These are phyloP conservation scores for Xylariomycetidae sp. DNA, from an alignment of 2,329 filamentous ascomycete genomes.

Conservation along the genomic window DNA sequence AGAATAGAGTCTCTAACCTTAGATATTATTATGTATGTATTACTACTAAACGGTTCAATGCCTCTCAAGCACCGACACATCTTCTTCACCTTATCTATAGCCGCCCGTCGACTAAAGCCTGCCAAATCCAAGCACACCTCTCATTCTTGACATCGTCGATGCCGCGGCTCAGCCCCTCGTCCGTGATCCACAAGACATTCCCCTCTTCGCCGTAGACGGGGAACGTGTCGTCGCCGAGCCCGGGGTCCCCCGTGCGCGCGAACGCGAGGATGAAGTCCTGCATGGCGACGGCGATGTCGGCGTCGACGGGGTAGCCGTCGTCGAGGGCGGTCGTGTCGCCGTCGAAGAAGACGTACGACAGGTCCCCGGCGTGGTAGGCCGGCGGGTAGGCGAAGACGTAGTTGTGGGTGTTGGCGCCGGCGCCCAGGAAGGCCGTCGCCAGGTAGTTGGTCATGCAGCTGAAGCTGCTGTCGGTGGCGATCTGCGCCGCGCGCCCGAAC, in stretches of 20 bases:
- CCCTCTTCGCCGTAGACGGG: constrained; percentile 18
- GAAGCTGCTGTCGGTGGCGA: constrained; percentile 40
- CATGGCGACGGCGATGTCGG: constrained; percentile 25
- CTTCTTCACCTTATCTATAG: constrained; percentile 4
- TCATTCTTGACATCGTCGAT: constrained; percentile 24
- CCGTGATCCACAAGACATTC: constrained; percentile 14
- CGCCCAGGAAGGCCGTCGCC: constrained; percentile 37
- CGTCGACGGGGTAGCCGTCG: constrained; percentile 21
- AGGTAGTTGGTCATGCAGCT: constrained; percentile 50
- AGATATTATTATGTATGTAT: neutral
- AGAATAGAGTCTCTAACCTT: no score
- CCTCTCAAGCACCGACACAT: no score
- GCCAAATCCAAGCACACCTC: constrained; percentile 30
- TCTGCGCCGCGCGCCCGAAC: constrained; percentile 35
- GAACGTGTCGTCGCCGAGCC: constrained; percentile 10
- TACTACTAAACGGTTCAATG: neutral
- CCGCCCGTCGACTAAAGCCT: constrained; percentile 20
- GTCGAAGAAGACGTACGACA: constrained; percentile 49
- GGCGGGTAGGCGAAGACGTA: constrained; percentile 51
- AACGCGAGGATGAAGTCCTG: constrained; percentile 34
- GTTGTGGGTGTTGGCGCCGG: constrained; percentile 41
- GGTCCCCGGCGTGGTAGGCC: constrained; percentile 47
- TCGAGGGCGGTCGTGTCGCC: constrained; percentile 24
- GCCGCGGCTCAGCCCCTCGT: constrained; percentile 8
- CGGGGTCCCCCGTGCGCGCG: constrained; percentile 26